phyloP scores from a whole-genome alignment of 768 basidiomycete species.

The Termitomyces sp. region DNA sequence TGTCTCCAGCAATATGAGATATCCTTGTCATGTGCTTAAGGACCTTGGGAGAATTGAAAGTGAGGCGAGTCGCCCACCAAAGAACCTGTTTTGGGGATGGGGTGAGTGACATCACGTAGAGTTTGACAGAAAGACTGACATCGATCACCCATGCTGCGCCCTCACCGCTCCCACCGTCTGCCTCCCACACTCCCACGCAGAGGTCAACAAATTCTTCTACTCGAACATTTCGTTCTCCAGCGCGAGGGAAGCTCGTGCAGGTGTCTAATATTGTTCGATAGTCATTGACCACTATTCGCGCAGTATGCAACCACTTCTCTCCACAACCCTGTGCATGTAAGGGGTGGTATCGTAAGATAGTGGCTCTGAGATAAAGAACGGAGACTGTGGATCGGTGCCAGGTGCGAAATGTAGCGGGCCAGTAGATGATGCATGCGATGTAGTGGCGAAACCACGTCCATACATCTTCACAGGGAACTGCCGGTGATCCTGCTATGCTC shows the following conservation, averaged over 20 bases:
- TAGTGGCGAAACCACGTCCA: constrained; percentile 65
- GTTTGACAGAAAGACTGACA: constrained; percentile 36
- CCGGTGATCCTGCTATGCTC: constrained; percentile 32
- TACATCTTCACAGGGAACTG: constrained; percentile 28
- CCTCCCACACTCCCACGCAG: constrained; percentile 79
- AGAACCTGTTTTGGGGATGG: constrained; percentile 47
- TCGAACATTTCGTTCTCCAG: constrained; percentile 70
- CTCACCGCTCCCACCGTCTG: constrained; percentile 55
- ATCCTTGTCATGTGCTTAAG: constrained; percentile 82
- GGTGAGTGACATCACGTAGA: neutral
- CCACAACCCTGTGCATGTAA: neutral
- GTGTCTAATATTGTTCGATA: constrained; percentile 64
- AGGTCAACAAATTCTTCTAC: constrained; percentile 84
- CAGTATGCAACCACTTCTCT: constrained; percentile 53
- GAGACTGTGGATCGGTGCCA: constrained; percentile 67
- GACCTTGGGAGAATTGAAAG: constrained; percentile 86
- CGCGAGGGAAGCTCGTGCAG: constrained; percentile 72
- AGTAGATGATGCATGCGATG: constrained; percentile 53
- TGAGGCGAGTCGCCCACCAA: constrained; percentile 92
- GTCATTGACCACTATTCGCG: constrained; percentile 62
- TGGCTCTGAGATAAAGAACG: constrained; percentile 67
- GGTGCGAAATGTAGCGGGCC: constrained; percentile 78
- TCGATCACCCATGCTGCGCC: constrained; percentile 78
- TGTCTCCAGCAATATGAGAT: constrained; percentile 55
- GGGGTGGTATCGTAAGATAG: constrained; percentile 45